A percentile compares a stretch with the other conserved stretches of the same genome.
Conservation (phyloP, 2,329 filamentous ascomycete genomes). For the Stromatinia cepivora region DNA sequence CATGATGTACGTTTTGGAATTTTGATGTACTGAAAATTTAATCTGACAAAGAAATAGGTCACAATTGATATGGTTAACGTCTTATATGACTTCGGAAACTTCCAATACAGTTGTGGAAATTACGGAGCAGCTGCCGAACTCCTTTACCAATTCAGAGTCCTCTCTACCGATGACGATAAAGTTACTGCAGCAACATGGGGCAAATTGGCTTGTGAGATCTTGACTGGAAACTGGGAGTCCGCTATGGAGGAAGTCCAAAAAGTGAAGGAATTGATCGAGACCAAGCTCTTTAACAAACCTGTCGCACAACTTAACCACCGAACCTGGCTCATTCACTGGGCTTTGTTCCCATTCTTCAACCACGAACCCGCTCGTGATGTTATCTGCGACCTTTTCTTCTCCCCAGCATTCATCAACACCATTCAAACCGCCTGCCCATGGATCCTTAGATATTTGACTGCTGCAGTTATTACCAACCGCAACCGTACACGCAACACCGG, state of each 20-base stretch:
- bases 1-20: slow-evolving; percentile 66
- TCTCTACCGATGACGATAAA: slow-evolving; percentile 98
- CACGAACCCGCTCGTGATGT: slow-evolving; percentile 86
- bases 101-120: slow-evolving; percentile 96
- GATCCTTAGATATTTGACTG: slow-evolving; percentile 91
- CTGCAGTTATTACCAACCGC: slow-evolving; percentile 92
- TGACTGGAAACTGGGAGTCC: slow-evolving; percentile 91
- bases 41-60: slow-evolving; percentile 52
- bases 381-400: slow-evolving; percentile 96
- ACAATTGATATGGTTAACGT: slow-evolving; percentile 94
- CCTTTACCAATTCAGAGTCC: slow-evolving; percentile 95
- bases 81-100: slow-evolving; percentile 93
- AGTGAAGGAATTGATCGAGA: slow-evolving; percentile 89
- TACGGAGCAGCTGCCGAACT: slow-evolving; percentile 88
- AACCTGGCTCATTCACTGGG: slow-evolving; percentile 97
- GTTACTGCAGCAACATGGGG: slow-evolving; percentile 95
- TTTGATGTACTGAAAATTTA: slow-evolving; percentile 12
- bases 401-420: slow-evolving; percentile 96
- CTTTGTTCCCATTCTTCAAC: slow-evolving; percentile 98
- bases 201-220: slow-evolving; percentile 93
- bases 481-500: slow-evolving; percentile 76
- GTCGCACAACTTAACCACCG: slow-evolving; percentile 94
- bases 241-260: slow-evolving; percentile 89
- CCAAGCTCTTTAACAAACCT: slow-evolving; percentile 92
- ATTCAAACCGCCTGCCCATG: slow-evolving; percentile 98